These are phyloP conservation scores for Xylariaceae sp. DNA, from an alignment of 2,329 filamentous ascomycete genomes.

Conservation along the genomic window DNA sequence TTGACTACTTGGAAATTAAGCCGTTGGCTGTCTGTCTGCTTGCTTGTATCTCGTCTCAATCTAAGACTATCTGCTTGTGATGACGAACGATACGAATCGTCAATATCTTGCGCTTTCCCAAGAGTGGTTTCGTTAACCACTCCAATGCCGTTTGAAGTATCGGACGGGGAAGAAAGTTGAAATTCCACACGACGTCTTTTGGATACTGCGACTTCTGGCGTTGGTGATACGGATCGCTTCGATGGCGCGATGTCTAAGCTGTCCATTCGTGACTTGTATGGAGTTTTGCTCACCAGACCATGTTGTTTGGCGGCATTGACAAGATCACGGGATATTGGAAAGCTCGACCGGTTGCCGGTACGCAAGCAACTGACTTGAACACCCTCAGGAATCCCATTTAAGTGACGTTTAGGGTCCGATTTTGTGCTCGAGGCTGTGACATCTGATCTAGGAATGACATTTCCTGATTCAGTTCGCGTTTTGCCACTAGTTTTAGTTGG, in stretches of 20 bases:
- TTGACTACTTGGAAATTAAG: slow-evolving; percentile 74
- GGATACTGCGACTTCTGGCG: slow-evolving; percentile 12
- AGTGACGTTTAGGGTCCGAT: slow-evolving; percentile 4
- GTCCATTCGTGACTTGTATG: slow-evolving; percentile 17
- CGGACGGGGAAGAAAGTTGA: slow-evolving; percentile 6
- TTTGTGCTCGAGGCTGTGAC: not conserved
- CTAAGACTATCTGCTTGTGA: slow-evolving; percentile 22
- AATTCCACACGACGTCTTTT: slow-evolving; percentile 31
- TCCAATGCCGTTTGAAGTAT: not conserved
- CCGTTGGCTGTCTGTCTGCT: slow-evolving; percentile 36
- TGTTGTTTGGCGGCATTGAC: slow-evolving; percentile 39
- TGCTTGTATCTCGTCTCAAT: slow-evolving; percentile 34
- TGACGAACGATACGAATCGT: slow-evolving; percentile 7
- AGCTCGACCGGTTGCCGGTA: slow-evolving; percentile 32
- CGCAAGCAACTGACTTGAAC: slow-evolving; percentile 42
- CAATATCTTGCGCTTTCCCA: slow-evolving; percentile 3
- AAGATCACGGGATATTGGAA: slow-evolving; percentile 38
- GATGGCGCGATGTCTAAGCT: slow-evolving; percentile 6
- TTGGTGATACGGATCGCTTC: slow-evolving; percentile 22
- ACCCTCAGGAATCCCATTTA: slow-evolving; percentile 31
- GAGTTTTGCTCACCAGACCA: slow-evolving; percentile 34
- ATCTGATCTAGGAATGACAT: not conserved
- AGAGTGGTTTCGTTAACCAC: slow-evolving; percentile 2
- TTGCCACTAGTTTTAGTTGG: too few relatives aligned
- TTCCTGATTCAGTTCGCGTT: not conserved